These are phyloP conservation scores for Coemansia sp. DNA, from an alignment of 192 early-diverging fungal genomes.

Conservation along the genomic window DNA sequence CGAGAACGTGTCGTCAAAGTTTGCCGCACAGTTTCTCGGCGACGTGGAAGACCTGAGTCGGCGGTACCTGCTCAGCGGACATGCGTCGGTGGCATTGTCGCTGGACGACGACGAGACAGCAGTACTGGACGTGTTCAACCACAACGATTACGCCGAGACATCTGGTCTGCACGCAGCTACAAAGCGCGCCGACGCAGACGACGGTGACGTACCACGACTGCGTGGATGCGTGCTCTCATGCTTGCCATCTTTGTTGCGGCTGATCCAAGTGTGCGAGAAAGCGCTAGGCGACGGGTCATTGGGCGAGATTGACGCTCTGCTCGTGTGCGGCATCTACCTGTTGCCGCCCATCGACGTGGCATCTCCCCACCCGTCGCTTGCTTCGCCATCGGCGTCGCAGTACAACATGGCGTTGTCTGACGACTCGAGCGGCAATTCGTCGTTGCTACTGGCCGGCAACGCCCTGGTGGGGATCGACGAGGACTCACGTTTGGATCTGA, in stretches of 20 bases:
- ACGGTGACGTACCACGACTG: conserved; percentile 11
- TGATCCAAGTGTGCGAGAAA: conserved; percentile 73
- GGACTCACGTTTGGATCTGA: conserved; percentile 39
- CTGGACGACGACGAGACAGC: conserved; percentile 37
- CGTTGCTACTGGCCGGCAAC: conserved; percentile 14
- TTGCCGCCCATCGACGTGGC: conserved; percentile 13
- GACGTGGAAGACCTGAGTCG: conserved; percentile 37
- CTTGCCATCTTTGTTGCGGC: conserved; percentile 66
- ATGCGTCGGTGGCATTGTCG: conserved; percentile 21
- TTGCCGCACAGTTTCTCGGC: conserved; percentile 61
- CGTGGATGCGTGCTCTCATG: conserved; percentile 54
- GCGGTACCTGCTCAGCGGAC: conserved; percentile 14
- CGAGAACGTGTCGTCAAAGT: conserved; percentile 62
- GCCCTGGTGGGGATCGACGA: conserved; percentile 38
- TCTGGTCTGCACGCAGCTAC: conserved; percentile 53
- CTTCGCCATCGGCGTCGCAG: background rate
- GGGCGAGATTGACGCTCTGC: conserved; percentile 66
- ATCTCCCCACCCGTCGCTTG: background rate
- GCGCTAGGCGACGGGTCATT: conserved; percentile 55
- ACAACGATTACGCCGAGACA: conserved; percentile 26
- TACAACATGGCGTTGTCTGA: conserved; percentile 5
- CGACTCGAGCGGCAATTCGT: conserved; percentile 7
- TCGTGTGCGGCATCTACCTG: conserved; percentile 58
- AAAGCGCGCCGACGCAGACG: conserved; percentile 9
- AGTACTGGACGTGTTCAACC: conserved; percentile 39